Evolutionary conservation across 768 basidiomycete genomes (phyloP).

Genomic region (Termitomyces eurrhizus): DNA sequence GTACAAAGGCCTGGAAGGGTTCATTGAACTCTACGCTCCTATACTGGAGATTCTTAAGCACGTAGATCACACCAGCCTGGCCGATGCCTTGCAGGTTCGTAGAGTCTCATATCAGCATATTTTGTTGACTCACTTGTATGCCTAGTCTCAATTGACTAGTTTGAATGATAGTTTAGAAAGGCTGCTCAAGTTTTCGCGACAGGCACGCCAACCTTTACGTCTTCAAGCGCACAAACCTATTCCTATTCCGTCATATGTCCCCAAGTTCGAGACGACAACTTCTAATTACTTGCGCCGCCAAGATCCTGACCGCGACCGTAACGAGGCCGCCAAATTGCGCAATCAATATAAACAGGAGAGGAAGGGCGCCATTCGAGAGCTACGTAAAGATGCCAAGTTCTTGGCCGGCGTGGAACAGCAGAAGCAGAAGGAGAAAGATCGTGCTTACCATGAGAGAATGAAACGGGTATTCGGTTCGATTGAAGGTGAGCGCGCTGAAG

Average conservation of each 20-base stretch:
- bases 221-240: constrained; percentile 96
- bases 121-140: constrained; percentile 12
- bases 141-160: constrained; percentile 44
- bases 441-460: constrained; percentile 76
- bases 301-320: constrained; percentile 92
- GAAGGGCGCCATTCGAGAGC: constrained; percentile 94
- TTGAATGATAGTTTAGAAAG: constrained; percentile 50
- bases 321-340: constrained; percentile 81
- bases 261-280: constrained; percentile 81
- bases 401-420: constrained; percentile 84
- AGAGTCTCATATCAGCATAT: constrained; percentile 4
- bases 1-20: constrained; percentile 76
- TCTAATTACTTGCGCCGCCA: constrained; percentile 75
- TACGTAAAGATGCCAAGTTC: constrained; percentile 94
- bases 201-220: constrained; percentile 71
- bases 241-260: constrained; percentile 88
- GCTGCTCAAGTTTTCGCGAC: constrained; percentile 67
- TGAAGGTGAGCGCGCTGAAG: constrained; percentile 88
- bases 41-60: constrained; percentile 53
- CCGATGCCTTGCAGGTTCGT: constrained; percentile 53
- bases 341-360: constrained; percentile 90
- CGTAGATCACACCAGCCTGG: constrained; percentile 42
- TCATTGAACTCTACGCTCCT: constrained; percentile 82
- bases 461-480: constrained; percentile 73
- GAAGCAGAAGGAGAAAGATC: constrained; percentile 83